Evolutionary conservation across 768 basidiomycete species (phyloP), one percentile per base, ranked within the genome.

Genomic region (Agrocybe praecox): DNA sequence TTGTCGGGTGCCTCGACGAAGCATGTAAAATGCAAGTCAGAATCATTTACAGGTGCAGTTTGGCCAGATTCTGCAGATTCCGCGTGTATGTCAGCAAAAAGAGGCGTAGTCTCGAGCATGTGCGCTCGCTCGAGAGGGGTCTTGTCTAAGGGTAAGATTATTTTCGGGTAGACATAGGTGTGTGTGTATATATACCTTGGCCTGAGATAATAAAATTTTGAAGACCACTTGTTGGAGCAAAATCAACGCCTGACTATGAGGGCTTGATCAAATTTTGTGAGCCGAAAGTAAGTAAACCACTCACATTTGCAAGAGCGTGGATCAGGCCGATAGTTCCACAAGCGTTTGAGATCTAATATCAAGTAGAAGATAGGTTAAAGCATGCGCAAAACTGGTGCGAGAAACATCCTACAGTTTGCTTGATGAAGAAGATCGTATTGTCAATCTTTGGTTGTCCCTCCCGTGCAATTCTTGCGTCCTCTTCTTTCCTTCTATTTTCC

Each of bases 251-350:
- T 10, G 87, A 80, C 88, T 90, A 40, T 11, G 19, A 3, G 2
- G 18, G 15, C 22, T 23, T 56, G 11, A 52, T 52, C 9, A 4
- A 29, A 9, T 29, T 29, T 36, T 9, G 54, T 24, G 14, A 21
- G 32, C 19, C 23, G 22, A 33, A 53, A 18, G 7, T 14, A 33
- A 19, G 10, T 12, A 8, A 15, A 18, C n/a, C 33, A 12, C 46
- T 58, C 22, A 94, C 89, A 67, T 98, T 97, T 19, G 85, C 83
- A 44, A 97, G 72, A 10, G 92, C 84, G 63, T 96, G 94, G 6
- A 95, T 78, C 17, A 95, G 77, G 0, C 87, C 93, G 68, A 96
- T 94, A 0, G 93, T 94, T 3, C 94, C 94, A 65, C 93, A 94
- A 0, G 93, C 92, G 63, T 94, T 94, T 4, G 77, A 69, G 55